Percentiles rank a stretch among this genome's conserved stretches.
Conservation (phyloP, 2,329 filamentous ascomycete genomes). For the Cladosporium sp. region DNA sequence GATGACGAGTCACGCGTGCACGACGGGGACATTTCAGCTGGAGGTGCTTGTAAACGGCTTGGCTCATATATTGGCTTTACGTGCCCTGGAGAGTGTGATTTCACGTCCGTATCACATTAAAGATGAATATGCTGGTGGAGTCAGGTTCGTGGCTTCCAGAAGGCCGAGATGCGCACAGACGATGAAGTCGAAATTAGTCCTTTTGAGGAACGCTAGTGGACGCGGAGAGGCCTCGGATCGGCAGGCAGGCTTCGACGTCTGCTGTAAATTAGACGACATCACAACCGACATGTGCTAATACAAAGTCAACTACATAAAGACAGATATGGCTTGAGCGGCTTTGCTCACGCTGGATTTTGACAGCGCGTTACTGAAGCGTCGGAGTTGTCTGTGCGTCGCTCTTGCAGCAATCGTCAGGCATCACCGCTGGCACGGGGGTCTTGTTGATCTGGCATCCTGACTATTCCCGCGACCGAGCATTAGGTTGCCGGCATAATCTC, state of each 20-base stretch:
- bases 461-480: neutral
- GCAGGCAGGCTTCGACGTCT: neutral
- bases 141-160: neutral
- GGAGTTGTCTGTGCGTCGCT: neutral
- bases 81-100: neutral
- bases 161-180: neutral
- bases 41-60: neutral
- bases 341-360: neutral
- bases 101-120: neutral
- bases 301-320: no score
- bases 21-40: neutral
- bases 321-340: neutral
- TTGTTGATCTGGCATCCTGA: neutral
- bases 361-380: neutral
- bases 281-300: neutral
- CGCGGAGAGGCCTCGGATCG: slow-evolving; percentile 4
- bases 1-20: neutral
- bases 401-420: neutral
- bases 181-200: slow-evolving; percentile 4
- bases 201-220: neutral
- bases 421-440: neutral
- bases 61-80: neutral
- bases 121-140: neutral
- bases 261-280: neutral
- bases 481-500: neutral